Conservation (phyloP, 1,284 basidiomycete genomes). For the Thecaphora frezii region DNA sequence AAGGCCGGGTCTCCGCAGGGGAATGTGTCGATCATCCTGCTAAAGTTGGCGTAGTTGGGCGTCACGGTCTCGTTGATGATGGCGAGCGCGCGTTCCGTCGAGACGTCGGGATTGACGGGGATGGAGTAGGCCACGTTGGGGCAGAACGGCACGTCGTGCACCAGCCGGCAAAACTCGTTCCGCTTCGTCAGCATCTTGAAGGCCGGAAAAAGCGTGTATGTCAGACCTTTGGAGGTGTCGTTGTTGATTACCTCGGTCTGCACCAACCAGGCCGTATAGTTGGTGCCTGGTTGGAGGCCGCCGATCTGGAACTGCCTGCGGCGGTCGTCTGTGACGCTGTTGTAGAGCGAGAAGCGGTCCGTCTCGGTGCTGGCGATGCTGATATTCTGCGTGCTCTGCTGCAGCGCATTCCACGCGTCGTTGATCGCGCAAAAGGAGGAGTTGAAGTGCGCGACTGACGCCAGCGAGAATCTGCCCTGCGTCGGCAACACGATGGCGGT, state of each 20-base stretch:
- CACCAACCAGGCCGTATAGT: slow-evolving; percentile 60
- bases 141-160: slow-evolving; percentile 59
- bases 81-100: slow-evolving; percentile 45
- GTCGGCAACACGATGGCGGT: slow-evolving; percentile 50
- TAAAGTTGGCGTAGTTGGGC: slow-evolving; percentile 58
- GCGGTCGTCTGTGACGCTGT: slow-evolving; percentile 20
- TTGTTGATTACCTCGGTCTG: slow-evolving; percentile 33
- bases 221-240: slow-evolving; percentile 13
- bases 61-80: slow-evolving; percentile 53
- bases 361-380: slow-evolving; percentile 45
- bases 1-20: slow-evolving; percentile 56
- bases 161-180: slow-evolving; percentile 55
- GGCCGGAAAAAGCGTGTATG: slow-evolving; percentile 39
- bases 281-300: slow-evolving; percentile 47
- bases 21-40: slow-evolving; percentile 59
- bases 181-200: slow-evolving; percentile 58
- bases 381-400: slow-evolving; percentile 7
- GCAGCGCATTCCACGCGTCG: slow-evolving; percentile 26
- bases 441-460: slow-evolving; percentile 47
- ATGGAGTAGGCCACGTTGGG: slow-evolving; percentile 61
- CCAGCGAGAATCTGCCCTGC: slow-evolving; percentile 27
- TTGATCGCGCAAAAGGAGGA: slow-evolving; percentile 57
- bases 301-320: slow-evolving; percentile 40
- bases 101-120: slow-evolving; percentile 52
- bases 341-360: slow-evolving; percentile 27